Base-by-base conservation (phyloP, 805 yeast genomes). In the Suhomyces emberorum region DNA sequence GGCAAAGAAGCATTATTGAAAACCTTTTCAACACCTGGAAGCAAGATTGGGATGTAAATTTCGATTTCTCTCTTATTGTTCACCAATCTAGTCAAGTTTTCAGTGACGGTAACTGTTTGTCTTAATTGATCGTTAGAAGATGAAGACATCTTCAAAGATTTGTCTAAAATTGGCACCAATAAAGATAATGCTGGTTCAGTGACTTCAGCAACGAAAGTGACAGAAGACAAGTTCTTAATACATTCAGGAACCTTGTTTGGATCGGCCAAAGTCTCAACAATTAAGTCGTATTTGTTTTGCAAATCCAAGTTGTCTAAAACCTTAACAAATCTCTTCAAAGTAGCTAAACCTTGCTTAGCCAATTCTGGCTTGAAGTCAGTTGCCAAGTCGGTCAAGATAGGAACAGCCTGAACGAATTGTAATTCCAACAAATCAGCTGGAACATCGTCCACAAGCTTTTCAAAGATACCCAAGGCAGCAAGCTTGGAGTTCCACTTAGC, bases 311-410 rank as follows among this genome's bases (percentile, higher is more conserved):
- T 93, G 63, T 93, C 98, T 51, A 93, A 72, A 31, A 87, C 83
- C 49, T 78, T 76, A 44, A 89, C 95, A 49, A 81, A 87, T 38
- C 72, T 73, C 29, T 75, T 72, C 60, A 88, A 70, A 11, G 87
- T 74, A 50, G 76, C 74, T 49, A 80, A 66, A 48, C 97, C 98
- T 40, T 79, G 87, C 50, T 83, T 81, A 18, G 96, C 88, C 39
- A 93, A 74, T 65, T 91, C 98, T 2, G 97, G 96, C 70, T 91
- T 91, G 76, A 93, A 88, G 60, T 91, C 98, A 39, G 95, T 91
- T 46, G 96, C 78, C 66, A 82, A 76, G 63, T 87, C 95, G 22
- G 95, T 87, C 52, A 91, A 72, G 7, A 84, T 74, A 25, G 98
- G 98, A 22, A 91, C 78, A 3, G 87, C 76, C 38, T 74, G 76